Conservation (phyloP, 371 early-diverging fungal genomes). For the Rhizopus arrhizus region DNA sequence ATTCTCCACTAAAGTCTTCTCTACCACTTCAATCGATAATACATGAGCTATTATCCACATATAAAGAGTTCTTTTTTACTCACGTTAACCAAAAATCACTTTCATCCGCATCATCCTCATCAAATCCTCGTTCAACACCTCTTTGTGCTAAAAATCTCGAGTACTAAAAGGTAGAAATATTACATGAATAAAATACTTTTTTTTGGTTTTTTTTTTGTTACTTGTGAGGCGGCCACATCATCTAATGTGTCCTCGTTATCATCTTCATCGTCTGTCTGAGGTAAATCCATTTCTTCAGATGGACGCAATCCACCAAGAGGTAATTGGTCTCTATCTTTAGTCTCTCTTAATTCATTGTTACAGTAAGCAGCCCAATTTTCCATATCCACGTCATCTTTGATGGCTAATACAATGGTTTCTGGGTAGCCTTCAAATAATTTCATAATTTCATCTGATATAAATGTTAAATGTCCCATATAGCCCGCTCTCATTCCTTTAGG, state of each 20-base stretch:
- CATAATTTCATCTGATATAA: conserved; percentile 92
- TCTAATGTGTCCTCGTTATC: conserved; percentile 32
- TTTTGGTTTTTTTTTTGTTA: conserved; percentile 2
- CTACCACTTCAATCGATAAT: conserved; percentile 20
- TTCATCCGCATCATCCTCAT: conserved; percentile 41
- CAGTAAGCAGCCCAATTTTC: conserved; percentile 90
- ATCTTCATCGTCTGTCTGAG: conserved; percentile 34
- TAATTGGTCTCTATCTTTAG: conserved; percentile 82
- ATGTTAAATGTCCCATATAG: conserved; percentile 95
- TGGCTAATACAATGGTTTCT: conserved; percentile 53
- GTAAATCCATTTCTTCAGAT: conserved; percentile 40
- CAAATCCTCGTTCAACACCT: conserved; percentile 31
- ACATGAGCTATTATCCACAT: background rate
- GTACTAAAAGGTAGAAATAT: conserved; percentile 9
- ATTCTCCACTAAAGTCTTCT: conserved; percentile 30
- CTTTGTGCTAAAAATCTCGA: conserved; percentile 33
- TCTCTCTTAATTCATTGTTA: conserved; percentile 73
- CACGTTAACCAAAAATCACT: conserved; percentile 30
- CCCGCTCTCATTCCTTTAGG: conserved; percentile 89
- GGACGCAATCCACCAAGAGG: conserved; percentile 87
- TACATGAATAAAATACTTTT: background rate
- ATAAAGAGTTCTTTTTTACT: conserved; percentile 8
- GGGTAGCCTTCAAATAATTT: conserved; percentile 75
- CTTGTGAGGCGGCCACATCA: conserved; percentile 29
- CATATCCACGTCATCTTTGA: conserved; percentile 66